A percentile compares a stretch with the other conserved stretches of the same genome.
Conservation (phyloP, 2,329 filamentous ascomycete species). For the Sporothrix dimorphospora region DNA sequence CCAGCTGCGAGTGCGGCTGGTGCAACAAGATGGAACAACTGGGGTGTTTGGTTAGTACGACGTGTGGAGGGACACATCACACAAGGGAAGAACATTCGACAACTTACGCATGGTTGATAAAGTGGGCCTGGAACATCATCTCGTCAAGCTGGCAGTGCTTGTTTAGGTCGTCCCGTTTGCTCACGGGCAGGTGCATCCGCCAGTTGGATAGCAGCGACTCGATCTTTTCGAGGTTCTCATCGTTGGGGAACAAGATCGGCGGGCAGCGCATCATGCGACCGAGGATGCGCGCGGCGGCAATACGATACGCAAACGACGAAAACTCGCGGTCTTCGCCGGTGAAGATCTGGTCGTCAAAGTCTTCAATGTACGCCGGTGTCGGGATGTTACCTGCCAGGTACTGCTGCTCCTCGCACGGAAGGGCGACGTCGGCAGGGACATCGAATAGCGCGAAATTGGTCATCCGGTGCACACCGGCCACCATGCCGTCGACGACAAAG, state of each 20-base stretch:
- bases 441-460: slow-evolving; percentile 72
- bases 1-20: slow-evolving; percentile 76
- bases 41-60: not conserved
- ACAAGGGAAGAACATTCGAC: too few species aligned
- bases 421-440: slow-evolving; percentile 66
- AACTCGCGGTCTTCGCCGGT: slow-evolving; percentile 70
- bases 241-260: slow-evolving; percentile 55
- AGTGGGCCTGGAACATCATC: slow-evolving; percentile 88
- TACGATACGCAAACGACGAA: slow-evolving; percentile 83
- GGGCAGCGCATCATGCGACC: slow-evolving; percentile 70
- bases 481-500: slow-evolving; percentile 80
- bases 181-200: slow-evolving; percentile 74
- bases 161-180: slow-evolving; percentile 70
- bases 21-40: slow-evolving; percentile 74
- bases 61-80: too few species aligned
- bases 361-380: slow-evolving; percentile 64
- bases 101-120: slow-evolving; percentile 65
- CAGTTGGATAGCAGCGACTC: slow-evolving; percentile 68
- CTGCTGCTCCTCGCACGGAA: slow-evolving; percentile 83
- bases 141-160: slow-evolving; percentile 77
- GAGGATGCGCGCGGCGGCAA: slow-evolving; percentile 78
- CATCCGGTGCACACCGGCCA: slow-evolving; percentile 76
- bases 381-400: slow-evolving; percentile 65
- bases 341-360: slow-evolving; percentile 79
- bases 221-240: slow-evolving; percentile 56